A percentile compares a stretch with the other conserved stretches of the same genome.
Evolutionary conservation across 345 rosid genomes (phyloP).

Genomic region (Psidium friedrichsthalianum): DNA sequence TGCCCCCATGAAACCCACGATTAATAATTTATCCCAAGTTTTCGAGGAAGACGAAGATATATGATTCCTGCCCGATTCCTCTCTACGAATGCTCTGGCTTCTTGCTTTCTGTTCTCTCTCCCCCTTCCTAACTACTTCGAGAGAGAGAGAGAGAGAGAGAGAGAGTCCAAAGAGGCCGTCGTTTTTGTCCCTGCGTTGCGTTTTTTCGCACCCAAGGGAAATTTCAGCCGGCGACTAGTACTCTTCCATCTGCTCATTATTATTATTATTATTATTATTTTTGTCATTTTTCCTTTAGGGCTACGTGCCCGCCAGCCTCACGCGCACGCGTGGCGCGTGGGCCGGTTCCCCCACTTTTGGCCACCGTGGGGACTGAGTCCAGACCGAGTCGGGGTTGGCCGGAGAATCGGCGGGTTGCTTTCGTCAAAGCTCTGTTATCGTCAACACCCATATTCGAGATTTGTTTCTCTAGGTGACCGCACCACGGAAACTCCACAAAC

Average conservation of each 20-base stretch:
- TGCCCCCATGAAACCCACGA: neutral
- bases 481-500: neutral
- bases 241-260: too few species aligned
- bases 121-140: neutral
- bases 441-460: neutral
- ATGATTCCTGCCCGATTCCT: neutral
- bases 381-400: neutral
- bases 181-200: neutral
- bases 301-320: too few species aligned
- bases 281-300: too few species aligned
- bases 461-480: neutral
- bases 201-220: neutral
- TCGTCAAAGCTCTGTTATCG: neutral
- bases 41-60: neutral
- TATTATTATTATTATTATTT: too few species aligned
- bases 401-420: neutral
- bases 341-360: neutral
- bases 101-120: neutral
- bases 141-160: neutral
- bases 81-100: neutral
- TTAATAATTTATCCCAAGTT: neutral
- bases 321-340: neutral
- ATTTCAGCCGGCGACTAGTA: neutral
- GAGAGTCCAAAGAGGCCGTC: neutral
- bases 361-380: too few species aligned